Conservation (phyloP, 352 stramenopile species). For the Phytophthora aleatoria region DNA sequence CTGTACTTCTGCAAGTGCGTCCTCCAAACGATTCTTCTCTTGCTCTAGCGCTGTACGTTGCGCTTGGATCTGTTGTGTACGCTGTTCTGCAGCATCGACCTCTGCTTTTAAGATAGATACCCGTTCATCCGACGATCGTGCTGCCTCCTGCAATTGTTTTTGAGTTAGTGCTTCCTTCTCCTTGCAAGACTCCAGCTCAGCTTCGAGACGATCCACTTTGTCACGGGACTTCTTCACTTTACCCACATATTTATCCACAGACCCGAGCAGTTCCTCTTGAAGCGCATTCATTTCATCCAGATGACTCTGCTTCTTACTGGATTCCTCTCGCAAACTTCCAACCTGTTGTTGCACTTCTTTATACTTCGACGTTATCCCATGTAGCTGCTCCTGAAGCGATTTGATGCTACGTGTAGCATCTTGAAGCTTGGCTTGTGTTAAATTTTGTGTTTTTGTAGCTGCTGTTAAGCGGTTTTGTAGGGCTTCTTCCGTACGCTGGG, state of each 20-base stretch:
- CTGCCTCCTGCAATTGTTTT: conserved; percentile 21
- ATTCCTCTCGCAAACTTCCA: conserved; percentile 26
- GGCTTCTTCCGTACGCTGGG: conserved; percentile 25
- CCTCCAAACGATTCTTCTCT: conserved; percentile 25
- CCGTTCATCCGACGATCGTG: conserved; percentile 14
- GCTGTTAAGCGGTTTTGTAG: conserved; percentile 26
- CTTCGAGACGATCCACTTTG: conserved; percentile 38
- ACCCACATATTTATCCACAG: conserved; percentile 52
- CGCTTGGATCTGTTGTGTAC: conserved; percentile 7
- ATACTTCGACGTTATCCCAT: conserved; percentile 14
- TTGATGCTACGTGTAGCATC: conserved; percentile 27
- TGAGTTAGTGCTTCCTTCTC: conserved; percentile 9
- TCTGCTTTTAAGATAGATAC: conserved; percentile 4
- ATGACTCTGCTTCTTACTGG: conserved; percentile 32
- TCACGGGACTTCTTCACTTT: conserved; percentile 33
- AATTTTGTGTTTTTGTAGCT: conserved; percentile 32
- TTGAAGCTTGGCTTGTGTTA: conserved; percentile 31
- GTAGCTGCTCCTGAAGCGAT: conserved; percentile 22
- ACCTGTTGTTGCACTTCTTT: conserved; percentile 24
- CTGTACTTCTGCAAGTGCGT: conserved; percentile 23
- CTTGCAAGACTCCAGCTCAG: conserved; percentile 17
- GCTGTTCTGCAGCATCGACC: conserved; percentile 11
- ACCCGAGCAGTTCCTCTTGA: conserved; percentile 70
- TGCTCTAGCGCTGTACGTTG: conserved; percentile 22
- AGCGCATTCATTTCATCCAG: conserved; percentile 68